Evolutionary conservation across 768 basidiomycete species (phyloP), one percentile per base, ranked within the genome.

Genomic region (Exsudoporus frostii): DNA sequence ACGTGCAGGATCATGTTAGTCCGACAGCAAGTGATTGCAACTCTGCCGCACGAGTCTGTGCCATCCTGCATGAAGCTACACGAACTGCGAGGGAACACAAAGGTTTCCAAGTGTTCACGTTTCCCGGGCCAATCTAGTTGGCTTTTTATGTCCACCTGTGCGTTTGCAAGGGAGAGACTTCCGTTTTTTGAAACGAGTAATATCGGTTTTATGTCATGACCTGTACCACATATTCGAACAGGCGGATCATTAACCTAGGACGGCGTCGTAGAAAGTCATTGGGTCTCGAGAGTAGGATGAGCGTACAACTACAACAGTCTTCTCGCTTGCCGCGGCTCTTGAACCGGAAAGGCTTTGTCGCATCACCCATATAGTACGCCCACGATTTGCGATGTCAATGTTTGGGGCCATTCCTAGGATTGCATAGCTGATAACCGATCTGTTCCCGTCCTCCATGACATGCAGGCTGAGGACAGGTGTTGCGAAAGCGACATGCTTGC

Each of bases 301-400:
- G 75, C 84, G 53, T 63, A 85, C 81, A 57, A 77, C 63, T 34
- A 71, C 62, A 29, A 65, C 64, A 48, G 65, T 77, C 68, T 74
- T 79, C 71, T 76, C 69, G 67, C 70, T 38, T 62, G 70, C 50
- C 56, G 60, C 27, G 13, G 48, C 27, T 50, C 60, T 56, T 64
- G 58, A 65, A 15, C 73, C 71, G 29, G 73, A 75, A n/a, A 79
- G 52, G 51, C 73, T 73, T 60, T 86, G 80, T 58, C 72, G 77
- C 84, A 87, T 87, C 50, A 74, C 71, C 79, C 83, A 86, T 45
- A 88, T 69, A 0, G 79, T 82, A 44, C 79, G 74, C 6, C 77
- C 78, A 40, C 67, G 65, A 20, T 76, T 72, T 22, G 77, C 72
- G 36, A 57, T 38, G 32, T 68, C 51, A 1, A 81, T 50, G 22